Percentiles rank a stretch among this genome's conserved stretches.
Evolutionary conservation across 306 rosid genomes (phyloP).

Genomic region (Senna tora): DNA sequence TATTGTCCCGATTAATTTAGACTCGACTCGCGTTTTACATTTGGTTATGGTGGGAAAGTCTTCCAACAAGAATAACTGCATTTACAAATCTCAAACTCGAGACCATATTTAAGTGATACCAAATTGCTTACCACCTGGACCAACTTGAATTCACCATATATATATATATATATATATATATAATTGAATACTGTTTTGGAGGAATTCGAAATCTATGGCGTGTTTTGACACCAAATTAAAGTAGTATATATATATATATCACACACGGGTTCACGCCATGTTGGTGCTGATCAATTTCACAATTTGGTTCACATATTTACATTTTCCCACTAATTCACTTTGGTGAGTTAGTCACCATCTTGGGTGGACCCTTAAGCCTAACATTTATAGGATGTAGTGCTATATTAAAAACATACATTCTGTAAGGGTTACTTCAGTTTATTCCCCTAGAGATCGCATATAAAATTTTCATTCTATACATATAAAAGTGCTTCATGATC

Average conservation of each 20-base stretch:
- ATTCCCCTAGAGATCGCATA: constrained; percentile 47
- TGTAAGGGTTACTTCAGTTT: constrained; percentile 32
- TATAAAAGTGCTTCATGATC: constrained; percentile 40
- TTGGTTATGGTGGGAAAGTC: no score
- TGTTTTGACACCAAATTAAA: constrained; percentile 25
- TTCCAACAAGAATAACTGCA: no score
- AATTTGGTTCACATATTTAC: constrained; percentile 28
- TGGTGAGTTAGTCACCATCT: constrained; percentile 60
- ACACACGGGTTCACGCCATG: constrained; percentile 28
- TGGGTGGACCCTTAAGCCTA: constrained; percentile 61
- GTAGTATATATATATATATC: no score
- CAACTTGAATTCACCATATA: no score
- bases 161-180: no score
- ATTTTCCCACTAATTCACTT: constrained; percentile 35
- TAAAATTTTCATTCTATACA: constrained; percentile 39
- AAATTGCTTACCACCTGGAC: no score
- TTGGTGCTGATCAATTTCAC: no score
- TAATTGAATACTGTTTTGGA: constrained; percentile 26
- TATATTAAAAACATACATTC: constrained; percentile 23
- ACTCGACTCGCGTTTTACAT: no score
- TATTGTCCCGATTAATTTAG: no score
- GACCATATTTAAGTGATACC: no score
- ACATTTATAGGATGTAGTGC: constrained; percentile 49
- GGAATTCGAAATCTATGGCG: constrained; percentile 38
- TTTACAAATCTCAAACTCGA: no score